Evolutionary conservation across 257 asterid genomes (phyloP).

Genomic region (Cordia subcordata): DNA sequence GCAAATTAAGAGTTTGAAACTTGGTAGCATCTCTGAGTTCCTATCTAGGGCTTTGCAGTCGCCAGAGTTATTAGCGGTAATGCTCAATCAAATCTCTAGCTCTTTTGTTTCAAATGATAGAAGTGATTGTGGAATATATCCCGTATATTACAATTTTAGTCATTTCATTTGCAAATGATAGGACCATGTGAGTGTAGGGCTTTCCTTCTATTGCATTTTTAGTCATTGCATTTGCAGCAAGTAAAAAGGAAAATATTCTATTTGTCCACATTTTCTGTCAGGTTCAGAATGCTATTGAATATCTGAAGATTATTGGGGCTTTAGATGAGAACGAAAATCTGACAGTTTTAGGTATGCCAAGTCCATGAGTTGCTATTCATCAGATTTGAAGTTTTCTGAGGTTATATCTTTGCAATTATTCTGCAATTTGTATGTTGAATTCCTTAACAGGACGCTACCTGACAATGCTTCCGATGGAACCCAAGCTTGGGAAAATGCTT

Average conservation of each 20-base stretch:
- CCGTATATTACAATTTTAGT: neutral
- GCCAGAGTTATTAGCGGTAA: conserved; percentile 88
- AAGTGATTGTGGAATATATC: neutral
- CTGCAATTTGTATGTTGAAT: conserved; percentile 21
- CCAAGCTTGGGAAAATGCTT: conserved; percentile 97
- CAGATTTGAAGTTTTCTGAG: conserved; percentile 15
- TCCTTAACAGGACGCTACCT: conserved; percentile 70
- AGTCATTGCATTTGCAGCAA: too few relatives aligned
- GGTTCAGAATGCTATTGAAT: conserved; percentile 94
- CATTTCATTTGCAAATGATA: too few relatives aligned
- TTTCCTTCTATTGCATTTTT: neutral
- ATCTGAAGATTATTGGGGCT: conserved; percentile 85
- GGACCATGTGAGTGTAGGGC: neutral
- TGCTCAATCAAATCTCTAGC: conserved; percentile 5
- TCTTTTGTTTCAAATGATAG: neutral
- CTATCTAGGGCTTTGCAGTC: conserved; percentile 85
- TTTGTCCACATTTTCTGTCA: conserved; percentile 17
- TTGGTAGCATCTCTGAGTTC: conserved; percentile 83
- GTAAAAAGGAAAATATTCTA: neutral
- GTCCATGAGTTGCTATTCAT: conserved; percentile 10
- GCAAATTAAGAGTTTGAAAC: conserved; percentile 89
- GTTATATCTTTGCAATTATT: conserved; percentile 10
- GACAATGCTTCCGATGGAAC: conserved; percentile 95
- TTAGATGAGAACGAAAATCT: conserved; percentile 81
- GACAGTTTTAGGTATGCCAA: conserved; percentile 68